Conservation (phyloP, 2,329 filamentous ascomycete genomes). For the Epichloe baconii region DNA sequence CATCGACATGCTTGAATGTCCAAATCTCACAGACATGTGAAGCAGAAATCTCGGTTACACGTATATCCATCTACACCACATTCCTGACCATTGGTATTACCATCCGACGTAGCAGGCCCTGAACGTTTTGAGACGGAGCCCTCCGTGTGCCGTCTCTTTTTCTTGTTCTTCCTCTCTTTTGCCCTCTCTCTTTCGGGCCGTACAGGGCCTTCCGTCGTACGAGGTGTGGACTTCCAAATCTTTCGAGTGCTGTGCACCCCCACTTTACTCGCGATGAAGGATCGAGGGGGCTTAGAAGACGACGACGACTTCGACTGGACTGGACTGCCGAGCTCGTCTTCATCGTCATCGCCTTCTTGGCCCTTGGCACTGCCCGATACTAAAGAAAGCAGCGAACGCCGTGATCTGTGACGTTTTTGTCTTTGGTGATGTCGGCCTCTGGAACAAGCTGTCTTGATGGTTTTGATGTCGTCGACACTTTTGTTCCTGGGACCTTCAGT, state of each 20-base stretch:
- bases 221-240: slow-evolving; percentile 16
- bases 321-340: slow-evolving; percentile 1
- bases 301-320: slow-evolving; percentile 7
- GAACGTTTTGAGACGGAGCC: slow-evolving; percentile 11
- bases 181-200: slow-evolving; percentile 15
- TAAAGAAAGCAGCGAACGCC: slow-evolving; percentile 3
- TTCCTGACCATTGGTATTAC: slow-evolving; percentile 28
- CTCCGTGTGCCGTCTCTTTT: slow-evolving; percentile 5
- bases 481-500: neutral
- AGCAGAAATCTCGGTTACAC: slow-evolving; percentile 47
- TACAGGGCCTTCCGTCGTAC: slow-evolving; percentile 16
- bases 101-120: slow-evolving; percentile 30
- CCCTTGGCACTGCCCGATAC: neutral
- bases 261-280: slow-evolving; percentile 7
- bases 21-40: slow-evolving; percentile 33
- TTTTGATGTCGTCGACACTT: neutral
- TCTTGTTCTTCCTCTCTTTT: slow-evolving; percentile 2
- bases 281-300: slow-evolving; percentile 7
- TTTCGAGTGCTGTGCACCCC: slow-evolving; percentile 11
- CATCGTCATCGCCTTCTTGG: slow-evolving; percentile 1
- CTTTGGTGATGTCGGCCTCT: neutral
- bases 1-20: neutral
- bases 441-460: neutral
- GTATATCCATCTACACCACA: slow-evolving; percentile 44
- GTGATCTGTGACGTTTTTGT: slow-evolving; percentile 1